Evolutionary conservation across 305 asterid genomes (phyloP).

Genomic region (Fraxinus angustifolia): DNA sequence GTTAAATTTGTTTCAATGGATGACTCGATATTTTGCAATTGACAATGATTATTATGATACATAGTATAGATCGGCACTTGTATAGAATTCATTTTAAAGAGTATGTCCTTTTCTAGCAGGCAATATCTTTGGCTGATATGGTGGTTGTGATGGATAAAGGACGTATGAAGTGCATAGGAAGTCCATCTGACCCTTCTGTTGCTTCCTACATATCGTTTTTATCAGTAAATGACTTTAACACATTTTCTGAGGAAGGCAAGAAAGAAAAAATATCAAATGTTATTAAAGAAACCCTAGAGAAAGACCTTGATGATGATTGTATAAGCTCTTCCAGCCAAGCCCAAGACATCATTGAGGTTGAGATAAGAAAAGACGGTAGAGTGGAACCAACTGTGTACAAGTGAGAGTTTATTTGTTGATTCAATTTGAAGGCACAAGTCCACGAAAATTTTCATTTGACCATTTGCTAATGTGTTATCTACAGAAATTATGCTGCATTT

Average conservation of each 20-base stretch:
- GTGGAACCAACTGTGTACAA: constrained; percentile 77
- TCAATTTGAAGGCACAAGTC: not conserved
- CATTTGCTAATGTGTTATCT: constrained; percentile 19
- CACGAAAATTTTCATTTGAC: constrained; percentile 2
- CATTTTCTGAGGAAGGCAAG: constrained; percentile 36
- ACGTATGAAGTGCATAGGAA: constrained; percentile 67
- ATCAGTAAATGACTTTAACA: constrained; percentile 44
- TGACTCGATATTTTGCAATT: not conserved
- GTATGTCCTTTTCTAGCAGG: constrained; percentile 41
- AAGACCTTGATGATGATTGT: constrained; percentile 40
- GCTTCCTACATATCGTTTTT: constrained; percentile 52
- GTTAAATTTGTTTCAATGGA: not conserved
- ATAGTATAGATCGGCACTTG: not conserved
- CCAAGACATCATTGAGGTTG: constrained; percentile 53
- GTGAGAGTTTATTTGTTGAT: constrained; percentile 41
- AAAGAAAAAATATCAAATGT: constrained; percentile 24
- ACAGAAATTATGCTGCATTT: constrained; percentile 87
- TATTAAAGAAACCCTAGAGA: constrained; percentile 29
- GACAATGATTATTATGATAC: not conserved
- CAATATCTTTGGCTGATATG: constrained; percentile 68
- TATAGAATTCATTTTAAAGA: not conserved
- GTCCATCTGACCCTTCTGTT: constrained; percentile 52
- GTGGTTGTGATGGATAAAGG: constrained; percentile 87
- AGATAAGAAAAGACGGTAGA: constrained; percentile 81
- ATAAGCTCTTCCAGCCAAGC: constrained; percentile 38